A percentile compares a stretch with the other conserved stretches of the same genome.
Evolutionary conservation across 176 grass and related monocot species (phyloP).

Genomic region (Juncus inflexus): DNA sequence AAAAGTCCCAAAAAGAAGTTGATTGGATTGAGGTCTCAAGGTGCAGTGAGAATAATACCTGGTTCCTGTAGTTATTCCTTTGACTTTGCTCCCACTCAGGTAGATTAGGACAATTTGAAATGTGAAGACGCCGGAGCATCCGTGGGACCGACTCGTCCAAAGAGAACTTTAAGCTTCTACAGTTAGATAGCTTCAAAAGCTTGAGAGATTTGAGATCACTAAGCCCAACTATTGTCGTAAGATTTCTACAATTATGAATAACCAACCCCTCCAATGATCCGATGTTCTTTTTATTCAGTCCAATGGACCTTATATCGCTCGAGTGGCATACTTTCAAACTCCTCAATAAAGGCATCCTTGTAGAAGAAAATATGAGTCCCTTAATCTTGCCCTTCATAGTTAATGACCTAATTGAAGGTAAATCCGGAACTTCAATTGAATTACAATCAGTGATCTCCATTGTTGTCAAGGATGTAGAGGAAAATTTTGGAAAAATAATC

Average conservation of each 20-base stretch:
- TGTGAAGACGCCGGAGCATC: not conserved
- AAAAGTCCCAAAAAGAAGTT: no score
- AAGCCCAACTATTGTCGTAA: not conserved
- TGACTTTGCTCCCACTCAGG: no score
- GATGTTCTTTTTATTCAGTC: not conserved
- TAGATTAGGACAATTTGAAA: constrained; percentile 5
- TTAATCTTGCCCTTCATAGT: not conserved
- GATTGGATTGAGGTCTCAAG: no score
- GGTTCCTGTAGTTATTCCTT: no score
- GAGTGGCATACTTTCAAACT: not conserved
- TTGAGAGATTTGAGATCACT: not conserved
- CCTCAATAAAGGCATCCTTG: not conserved
- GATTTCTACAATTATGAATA: constrained; percentile 1
- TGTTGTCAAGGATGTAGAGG: constrained; percentile 13
- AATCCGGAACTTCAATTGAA: no score
- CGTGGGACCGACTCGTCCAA: not conserved
- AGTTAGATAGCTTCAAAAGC: not conserved
- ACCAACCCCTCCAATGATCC: not conserved
- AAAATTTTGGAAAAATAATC: constrained; percentile 13
- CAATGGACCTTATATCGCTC: not conserved
- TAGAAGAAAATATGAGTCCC: not conserved
- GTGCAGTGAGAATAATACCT: no score
- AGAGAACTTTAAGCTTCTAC: not conserved
- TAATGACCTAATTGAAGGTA: not conserved
- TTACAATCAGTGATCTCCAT: constrained; percentile 6